Evolutionary conservation across 208 protist genomes (phyloP).

Genomic region (Trypanosoma lewisi): DNA sequence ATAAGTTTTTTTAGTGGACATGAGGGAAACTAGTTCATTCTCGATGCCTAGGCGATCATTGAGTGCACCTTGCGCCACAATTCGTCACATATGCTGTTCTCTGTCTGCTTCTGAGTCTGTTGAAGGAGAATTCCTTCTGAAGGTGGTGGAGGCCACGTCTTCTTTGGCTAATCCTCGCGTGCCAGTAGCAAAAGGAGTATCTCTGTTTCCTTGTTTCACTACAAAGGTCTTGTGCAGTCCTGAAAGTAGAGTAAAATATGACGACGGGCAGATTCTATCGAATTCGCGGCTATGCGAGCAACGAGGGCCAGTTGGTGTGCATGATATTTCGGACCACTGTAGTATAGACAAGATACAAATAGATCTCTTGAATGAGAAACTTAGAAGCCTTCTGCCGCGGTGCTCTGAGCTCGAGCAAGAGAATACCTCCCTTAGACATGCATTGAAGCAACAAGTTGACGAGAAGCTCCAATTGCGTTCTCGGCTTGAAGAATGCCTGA

Average conservation of each 20-base stretch:
- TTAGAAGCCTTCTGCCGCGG: constrained; percentile 32
- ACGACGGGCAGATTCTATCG: neutral
- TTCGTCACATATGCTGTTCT: constrained; percentile 21
- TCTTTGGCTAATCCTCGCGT: constrained; percentile 15
- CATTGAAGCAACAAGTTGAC: constrained; percentile 4
- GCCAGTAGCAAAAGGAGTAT: neutral
- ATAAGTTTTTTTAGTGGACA: neutral
- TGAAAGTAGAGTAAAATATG: neutral
- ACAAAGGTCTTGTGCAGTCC: constrained; percentile 1
- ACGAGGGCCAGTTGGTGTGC: neutral
- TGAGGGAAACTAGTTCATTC: constrained; percentile 1
- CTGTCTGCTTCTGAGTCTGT: neutral
- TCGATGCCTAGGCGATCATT: constrained; percentile 13
- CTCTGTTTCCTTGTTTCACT: constrained; percentile 24
- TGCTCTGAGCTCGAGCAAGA: constrained; percentile 53
- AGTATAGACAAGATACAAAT: constrained; percentile 63
- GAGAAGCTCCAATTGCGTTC: constrained; percentile 39
- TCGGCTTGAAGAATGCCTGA: constrained; percentile 16
- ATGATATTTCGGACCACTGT: constrained; percentile 27
- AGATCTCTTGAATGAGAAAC: constrained; percentile 48
- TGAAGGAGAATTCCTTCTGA: neutral
- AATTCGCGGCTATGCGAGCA: constrained; percentile 1
- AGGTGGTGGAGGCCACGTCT: constrained; percentile 5
- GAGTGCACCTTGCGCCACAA: constrained; percentile 30
- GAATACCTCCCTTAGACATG: constrained; percentile 32